Conservation (phyloP, 1,284 basidiomycete species). For the Exsudoporus floridanus region DNA sequence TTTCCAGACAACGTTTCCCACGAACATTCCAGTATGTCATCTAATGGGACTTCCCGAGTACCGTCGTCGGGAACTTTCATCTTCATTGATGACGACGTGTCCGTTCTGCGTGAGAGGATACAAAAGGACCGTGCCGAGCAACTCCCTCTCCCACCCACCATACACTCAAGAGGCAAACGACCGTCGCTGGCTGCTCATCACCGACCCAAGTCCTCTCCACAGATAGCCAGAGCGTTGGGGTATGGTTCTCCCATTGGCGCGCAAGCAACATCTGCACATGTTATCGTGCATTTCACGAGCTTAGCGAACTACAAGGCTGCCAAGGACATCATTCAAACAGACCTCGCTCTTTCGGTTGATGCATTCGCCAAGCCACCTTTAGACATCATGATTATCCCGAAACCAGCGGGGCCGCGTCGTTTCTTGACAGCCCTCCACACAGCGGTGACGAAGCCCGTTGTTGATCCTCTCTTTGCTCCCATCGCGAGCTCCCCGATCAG, state of each 20-base stretch:
- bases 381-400: constrained; percentile 92
- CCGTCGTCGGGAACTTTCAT: constrained; percentile 55
- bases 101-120: constrained; percentile 70
- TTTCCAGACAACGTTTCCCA: constrained; percentile 19
- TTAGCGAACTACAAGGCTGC: constrained; percentile 84
- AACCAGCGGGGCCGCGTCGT: constrained; percentile 90
- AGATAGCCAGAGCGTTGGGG: constrained; percentile 60
- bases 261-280: constrained; percentile 40
- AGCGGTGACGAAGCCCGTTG: constrained; percentile 75
- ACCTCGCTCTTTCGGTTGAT: constrained; percentile 49
- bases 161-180: constrained; percentile 56
- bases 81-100: constrained; percentile 87
- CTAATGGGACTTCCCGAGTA: constrained; percentile 25
- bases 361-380: constrained; percentile 47
- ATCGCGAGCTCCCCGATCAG: constrained; percentile 89
- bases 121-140: constrained; percentile 59
- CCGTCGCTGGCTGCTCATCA: constrained; percentile 70
- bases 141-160: constrained; percentile 44
- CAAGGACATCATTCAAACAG: constrained; percentile 79
- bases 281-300: constrained; percentile 89
- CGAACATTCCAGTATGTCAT: constrained; percentile 12
- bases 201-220: constrained; percentile 75
- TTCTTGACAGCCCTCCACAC: constrained; percentile 89
- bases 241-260: constrained; percentile 31
- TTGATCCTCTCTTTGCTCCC: constrained; percentile 88